Percentiles rank a stretch among this genome's conserved stretches.
Conservation (phyloP, 441 rosid genomes). For the Viola pubescens region DNA sequence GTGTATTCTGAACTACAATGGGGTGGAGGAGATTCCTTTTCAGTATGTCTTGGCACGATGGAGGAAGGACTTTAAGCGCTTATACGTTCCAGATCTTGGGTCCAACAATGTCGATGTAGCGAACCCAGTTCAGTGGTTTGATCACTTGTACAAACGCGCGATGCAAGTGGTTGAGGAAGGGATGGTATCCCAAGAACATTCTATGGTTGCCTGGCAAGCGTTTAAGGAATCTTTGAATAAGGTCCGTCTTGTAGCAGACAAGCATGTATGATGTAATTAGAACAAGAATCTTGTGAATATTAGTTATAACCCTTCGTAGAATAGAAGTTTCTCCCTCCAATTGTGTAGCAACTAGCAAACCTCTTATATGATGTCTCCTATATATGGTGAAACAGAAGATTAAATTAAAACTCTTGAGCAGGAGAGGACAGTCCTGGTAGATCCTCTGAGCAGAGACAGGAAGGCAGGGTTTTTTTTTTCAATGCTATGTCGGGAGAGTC, state of each 20-base stretch:
- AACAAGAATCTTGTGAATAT: too few relatives aligned
- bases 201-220: slow-evolving; percentile 68
- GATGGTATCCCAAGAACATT: slow-evolving; percentile 61
- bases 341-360: too few relatives aligned
- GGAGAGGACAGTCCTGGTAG: too few relatives aligned
- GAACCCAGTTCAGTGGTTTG: slow-evolving; percentile 75
- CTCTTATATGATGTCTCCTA: neutral
- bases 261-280: slow-evolving; percentile 26
- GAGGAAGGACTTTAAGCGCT: slow-evolving; percentile 70
- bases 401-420: too few relatives aligned
- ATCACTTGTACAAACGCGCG: slow-evolving; percentile 72
- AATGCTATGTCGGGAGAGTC: too few relatives aligned
- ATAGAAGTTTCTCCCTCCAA: neutral
- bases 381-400: too few relatives aligned
- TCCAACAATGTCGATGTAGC: slow-evolving; percentile 41
- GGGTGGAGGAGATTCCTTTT: slow-evolving; percentile 59
- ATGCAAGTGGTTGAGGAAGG: slow-evolving; percentile 85
- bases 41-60: slow-evolving; percentile 65
- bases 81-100: slow-evolving; percentile 46
- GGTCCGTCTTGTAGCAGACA: slow-evolving; percentile 59
- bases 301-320: slow-evolving; percentile 9
- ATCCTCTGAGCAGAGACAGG: too few relatives aligned
- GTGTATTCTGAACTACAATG: slow-evolving; percentile 42
- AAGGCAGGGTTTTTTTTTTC: too few relatives aligned
- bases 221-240: slow-evolving; percentile 68